Evolutionary conservation across 805 yeast species (phyloP), one percentile per base, ranked within the genome.

Genomic region (Candida broadrunensis): DNA sequence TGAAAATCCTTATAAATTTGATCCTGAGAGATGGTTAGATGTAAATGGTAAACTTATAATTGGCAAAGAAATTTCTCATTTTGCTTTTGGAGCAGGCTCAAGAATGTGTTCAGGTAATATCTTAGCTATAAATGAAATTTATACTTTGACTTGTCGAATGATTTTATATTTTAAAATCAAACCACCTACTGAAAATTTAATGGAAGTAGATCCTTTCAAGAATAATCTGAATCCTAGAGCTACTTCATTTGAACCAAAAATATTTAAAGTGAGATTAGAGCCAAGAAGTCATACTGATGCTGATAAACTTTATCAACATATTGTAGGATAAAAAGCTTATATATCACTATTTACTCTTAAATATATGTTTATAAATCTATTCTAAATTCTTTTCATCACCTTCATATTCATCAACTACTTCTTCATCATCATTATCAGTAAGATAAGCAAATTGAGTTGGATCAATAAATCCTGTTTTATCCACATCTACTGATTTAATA

Each of bases 81-180:
- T 78, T 39, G 51, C 87, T 4, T 80, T 83, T 59, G 95, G 93
- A 1, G 73, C 77, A 15, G 95, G 95, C 0, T 67, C 83, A 1
- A 60, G 95, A 41, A 80, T 74, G 80, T 86, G 95, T 56, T 72
- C 83, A 0, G 95, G 93, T 0, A 73, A 73, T 36, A 72, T 75
- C 39, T 65, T 85, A 36, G 89, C 89, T 0, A 67, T 71, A 48
- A 73, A 78, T 39, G 89, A 85, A 55, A 63, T 85, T 51, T 86
- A 85, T 51, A 66, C 77, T 3, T 55, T 83, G 14, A 56, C 80
- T 15, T 62, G 78, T 43, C 73, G 87, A 38, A 52, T 80, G 38
- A 54, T 85, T 1, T 52, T 81, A 1, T 50, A 72, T 18, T 86
- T 77, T 51, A 63, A 72, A 37, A 67, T 84, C 12, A 53, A 54